Percentiles rank a stretch among this genome's conserved stretches.
These are phyloP conservation scores for Pythium rhizo-oryzae DNA, from an alignment of 352 stramenopile species.

Conservation along the genomic window DNA sequence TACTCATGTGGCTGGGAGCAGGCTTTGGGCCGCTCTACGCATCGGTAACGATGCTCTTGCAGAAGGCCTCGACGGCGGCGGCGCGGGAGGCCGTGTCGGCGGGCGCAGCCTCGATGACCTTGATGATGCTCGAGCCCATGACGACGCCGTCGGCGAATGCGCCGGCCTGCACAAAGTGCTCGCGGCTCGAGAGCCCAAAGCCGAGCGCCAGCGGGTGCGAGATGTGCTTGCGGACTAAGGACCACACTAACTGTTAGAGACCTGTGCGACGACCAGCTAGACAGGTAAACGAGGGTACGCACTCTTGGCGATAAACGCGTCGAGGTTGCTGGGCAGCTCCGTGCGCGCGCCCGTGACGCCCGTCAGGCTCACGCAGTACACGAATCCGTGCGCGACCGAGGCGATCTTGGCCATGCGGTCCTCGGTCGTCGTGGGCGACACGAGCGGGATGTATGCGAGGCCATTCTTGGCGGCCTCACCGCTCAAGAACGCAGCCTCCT, in stretches of 20 bases:
- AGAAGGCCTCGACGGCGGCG: constrained; percentile 75
- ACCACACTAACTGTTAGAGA: constrained; percentile 1
- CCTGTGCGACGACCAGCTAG: neutral
- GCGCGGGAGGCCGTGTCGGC: constrained; percentile 61
- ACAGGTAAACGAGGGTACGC: constrained; percentile 24
- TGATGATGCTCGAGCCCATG: constrained; percentile 89
- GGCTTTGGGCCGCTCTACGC: constrained; percentile 7
- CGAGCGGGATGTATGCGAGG: constrained; percentile 96
- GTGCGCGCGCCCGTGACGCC: constrained; percentile 94
- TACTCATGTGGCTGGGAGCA: neutral
- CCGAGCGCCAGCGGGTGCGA: constrained; percentile 94
- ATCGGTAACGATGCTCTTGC: constrained; percentile 69
- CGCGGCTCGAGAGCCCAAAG: constrained; percentile 96
- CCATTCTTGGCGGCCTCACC: constrained; percentile 89
- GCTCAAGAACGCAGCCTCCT: constrained; percentile 93
- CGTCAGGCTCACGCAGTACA: constrained; percentile 88
- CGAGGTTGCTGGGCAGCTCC: constrained; percentile 92
- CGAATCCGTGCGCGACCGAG: constrained; percentile 77
- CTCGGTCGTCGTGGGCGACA: constrained; percentile 97
- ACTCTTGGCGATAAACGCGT: constrained; percentile 93
- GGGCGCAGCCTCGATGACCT: constrained; percentile 75
- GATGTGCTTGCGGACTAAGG: constrained; percentile 76
- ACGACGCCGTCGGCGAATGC: constrained; percentile 91
- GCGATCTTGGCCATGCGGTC: constrained; percentile 88
- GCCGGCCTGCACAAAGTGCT: constrained; percentile 92